phyloP scores from a whole-genome alignment of 2,329 filamentous ascomycete genomes.

The Fusarium acutatum region DNA sequence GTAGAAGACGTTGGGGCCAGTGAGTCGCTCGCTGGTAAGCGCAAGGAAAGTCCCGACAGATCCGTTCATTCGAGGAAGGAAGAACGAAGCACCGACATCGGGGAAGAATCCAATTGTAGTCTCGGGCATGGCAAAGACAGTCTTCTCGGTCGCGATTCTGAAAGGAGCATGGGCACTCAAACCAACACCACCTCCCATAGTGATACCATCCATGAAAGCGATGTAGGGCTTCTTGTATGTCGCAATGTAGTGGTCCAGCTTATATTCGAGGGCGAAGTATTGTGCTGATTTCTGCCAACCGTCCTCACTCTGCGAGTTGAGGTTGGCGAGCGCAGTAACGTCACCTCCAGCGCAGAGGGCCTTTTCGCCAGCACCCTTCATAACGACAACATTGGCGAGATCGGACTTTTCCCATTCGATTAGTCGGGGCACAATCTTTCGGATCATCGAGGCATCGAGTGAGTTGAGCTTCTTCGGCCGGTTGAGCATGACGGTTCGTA shows the following conservation, averaged over 20 bases:
- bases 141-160: conserved; percentile 94
- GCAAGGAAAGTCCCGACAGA: conserved; percentile 90
- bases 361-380: conserved; percentile 86
- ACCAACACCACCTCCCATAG: conserved; percentile 97
- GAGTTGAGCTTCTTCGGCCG: conserved; percentile 91
- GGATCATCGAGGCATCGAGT: conserved; percentile 91
- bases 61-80: conserved; percentile 89
- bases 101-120: conserved; percentile 99
- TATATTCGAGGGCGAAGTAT: conserved; percentile 96
- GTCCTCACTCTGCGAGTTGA: conserved; percentile 72
- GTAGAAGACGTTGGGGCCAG: conserved; percentile 87
- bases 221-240: conserved; percentile 94
- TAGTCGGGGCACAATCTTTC: conserved; percentile 90
- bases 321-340: conserved; percentile 78
- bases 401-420: conserved; percentile 96
- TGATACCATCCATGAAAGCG: conserved; percentile 96
- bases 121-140: conserved; percentile 97
- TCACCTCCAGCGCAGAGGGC: conserved; percentile 96
- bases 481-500: conserved; percentile 94
- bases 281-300: conserved; percentile 80
- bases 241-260: conserved; percentile 93
- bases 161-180: conserved; percentile 95
- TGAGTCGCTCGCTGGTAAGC: conserved; percentile 84
- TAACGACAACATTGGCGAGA: conserved; percentile 88
- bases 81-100: conserved; percentile 96